Conservation (phyloP, 768 basidiomycete species). For the Lyophyllum shimeji region DNA sequence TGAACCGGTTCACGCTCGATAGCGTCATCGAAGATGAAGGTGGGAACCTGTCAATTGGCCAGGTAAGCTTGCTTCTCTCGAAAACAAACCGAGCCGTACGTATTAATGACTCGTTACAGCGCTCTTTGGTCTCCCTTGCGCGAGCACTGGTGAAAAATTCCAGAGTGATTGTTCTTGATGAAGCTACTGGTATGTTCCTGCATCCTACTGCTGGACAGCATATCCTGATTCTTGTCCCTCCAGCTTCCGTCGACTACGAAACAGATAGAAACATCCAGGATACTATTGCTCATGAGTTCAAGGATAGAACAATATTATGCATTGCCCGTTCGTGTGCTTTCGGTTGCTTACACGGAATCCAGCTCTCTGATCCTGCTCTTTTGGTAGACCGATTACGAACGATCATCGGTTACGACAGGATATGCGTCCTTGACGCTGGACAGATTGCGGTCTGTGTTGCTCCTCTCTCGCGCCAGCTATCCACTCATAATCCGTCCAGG, state of each 20-base stretch:
- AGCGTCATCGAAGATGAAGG: constrained; percentile 86
- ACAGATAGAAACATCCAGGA: constrained; percentile 91
- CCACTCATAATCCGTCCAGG: constrained; percentile 33
- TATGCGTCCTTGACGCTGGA: constrained; percentile 85
- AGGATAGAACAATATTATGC: constrained; percentile 81
- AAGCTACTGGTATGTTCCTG: constrained; percentile 65
- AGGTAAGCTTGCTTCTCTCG: constrained; percentile 29
- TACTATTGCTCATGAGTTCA: constrained; percentile 84
- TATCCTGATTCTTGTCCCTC: constrained; percentile 1
- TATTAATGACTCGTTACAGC: constrained; percentile 34
- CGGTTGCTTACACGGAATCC: neutral
- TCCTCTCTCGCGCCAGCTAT: neutral
- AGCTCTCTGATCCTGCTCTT: neutral
- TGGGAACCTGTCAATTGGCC: constrained; percentile 76
- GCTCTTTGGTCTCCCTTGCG: constrained; percentile 84
- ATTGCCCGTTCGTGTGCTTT: constrained; percentile 70
- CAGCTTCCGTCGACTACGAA: constrained; percentile 86
- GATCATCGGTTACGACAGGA: constrained; percentile 85
- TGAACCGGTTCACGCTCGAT: constrained; percentile 78
- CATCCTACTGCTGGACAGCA: neutral
- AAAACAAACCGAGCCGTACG: neutral
- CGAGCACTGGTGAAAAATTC: constrained; percentile 86
- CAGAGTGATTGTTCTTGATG: constrained; percentile 84
- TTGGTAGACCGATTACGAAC: constrained; percentile 76
- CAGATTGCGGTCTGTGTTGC: constrained; percentile 57